Conservation (phyloP, 2,329 filamentous ascomycete genomes). For the Orbilia blumenaviensis region DNA sequence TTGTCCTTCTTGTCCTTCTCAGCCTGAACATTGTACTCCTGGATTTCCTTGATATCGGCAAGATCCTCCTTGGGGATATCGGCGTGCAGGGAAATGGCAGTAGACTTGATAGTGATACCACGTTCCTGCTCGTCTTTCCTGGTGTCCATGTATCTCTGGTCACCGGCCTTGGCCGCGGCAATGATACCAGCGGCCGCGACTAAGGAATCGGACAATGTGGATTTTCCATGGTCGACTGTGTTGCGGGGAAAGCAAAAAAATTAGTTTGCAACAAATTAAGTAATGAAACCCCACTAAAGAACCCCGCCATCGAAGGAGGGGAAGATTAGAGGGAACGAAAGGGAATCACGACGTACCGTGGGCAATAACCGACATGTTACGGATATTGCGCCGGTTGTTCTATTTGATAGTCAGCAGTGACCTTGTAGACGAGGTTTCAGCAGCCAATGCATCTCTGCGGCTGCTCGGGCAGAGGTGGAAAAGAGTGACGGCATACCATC, state of each 20-base stretch:
- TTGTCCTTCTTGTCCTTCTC: slow-evolving; percentile 81
- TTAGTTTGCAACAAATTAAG: slow-evolving; percentile 23
- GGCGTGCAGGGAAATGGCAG: slow-evolving; percentile 97
- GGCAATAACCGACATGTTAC: slow-evolving; percentile 99
- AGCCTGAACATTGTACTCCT: slow-evolving; percentile 64
- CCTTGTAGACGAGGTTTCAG: neutral
- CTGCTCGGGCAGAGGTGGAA: neutral
- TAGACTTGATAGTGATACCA: slow-evolving; percentile 99
- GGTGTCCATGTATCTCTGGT: slow-evolving; percentile 95
- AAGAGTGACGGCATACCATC: slow-evolving; percentile 66
- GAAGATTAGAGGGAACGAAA: neutral
- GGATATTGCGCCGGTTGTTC: slow-evolving; percentile 69
- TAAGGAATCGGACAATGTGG: slow-evolving; percentile 98
- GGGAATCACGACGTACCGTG: slow-evolving; percentile 71
- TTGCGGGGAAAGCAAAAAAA: slow-evolving; percentile 26
- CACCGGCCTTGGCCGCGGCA: slow-evolving; percentile 95
- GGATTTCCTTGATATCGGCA: slow-evolving; percentile 83
- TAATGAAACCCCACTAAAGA: slow-evolving; percentile 30
- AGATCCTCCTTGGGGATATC: slow-evolving; percentile 82
- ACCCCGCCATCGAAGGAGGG: slow-evolving; percentile 35
- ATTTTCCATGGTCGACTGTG: slow-evolving; percentile 97
- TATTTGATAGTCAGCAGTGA: slow-evolving; percentile 22
- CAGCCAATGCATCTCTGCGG: slow-evolving; percentile 21
- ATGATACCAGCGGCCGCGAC: slow-evolving; percentile 99
- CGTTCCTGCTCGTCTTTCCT: slow-evolving; percentile 98